Base-by-base conservation (phyloP, 2,329 filamentous ascomycete species). In the Penicillium sp. region DNA sequence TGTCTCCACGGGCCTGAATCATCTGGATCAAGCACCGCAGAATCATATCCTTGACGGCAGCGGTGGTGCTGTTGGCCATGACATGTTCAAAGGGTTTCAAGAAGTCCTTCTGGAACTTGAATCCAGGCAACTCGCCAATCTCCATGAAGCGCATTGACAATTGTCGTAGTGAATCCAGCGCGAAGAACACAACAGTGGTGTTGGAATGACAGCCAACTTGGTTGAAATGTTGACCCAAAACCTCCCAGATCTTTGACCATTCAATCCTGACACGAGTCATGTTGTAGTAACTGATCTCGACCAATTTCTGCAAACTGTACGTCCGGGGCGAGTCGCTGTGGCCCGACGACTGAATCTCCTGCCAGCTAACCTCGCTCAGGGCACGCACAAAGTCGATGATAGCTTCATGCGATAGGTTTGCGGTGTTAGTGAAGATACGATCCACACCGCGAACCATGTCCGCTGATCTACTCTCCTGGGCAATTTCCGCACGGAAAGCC, bases 61-160 rank as follows among this genome's bases (percentile, higher is more conserved):
- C 87, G 59, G 94, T 91, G 60, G 82, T 91, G 37, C 92, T 94
- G 71, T 99, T 97, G 54, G 90, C 88, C 78, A 99, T 91, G 65
- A 99, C 92, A 72, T 97, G 91, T 77, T 99, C 93, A 66, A 99
- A 99, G 0, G 95, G 94, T 75, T 97, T 97, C 50, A 99, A 77
- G 72, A 99, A 99, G 71, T 99, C 93, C 72, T 99, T 99, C 67
- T 99, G 94, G 70, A 99, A 99, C 74, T 97, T 97, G 84, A 99
- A 99, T 67, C 95, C 94, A 1, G 94, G 91, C 63, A 99, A 77
- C 73, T 99, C 94, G 71, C 96, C 94, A 56, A 97, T 92, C 74
- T 99, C 94, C 89, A 99, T 90, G 71, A 99, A 99, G 16, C 92
- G 89, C 92, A 99, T 97, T 0, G 93, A 97, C 36, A 99, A 79